These are phyloP conservation scores for Rhodotorula sp. DNA, from an alignment of 1,284 basidiomycete species.

Conservation along the genomic window DNA sequence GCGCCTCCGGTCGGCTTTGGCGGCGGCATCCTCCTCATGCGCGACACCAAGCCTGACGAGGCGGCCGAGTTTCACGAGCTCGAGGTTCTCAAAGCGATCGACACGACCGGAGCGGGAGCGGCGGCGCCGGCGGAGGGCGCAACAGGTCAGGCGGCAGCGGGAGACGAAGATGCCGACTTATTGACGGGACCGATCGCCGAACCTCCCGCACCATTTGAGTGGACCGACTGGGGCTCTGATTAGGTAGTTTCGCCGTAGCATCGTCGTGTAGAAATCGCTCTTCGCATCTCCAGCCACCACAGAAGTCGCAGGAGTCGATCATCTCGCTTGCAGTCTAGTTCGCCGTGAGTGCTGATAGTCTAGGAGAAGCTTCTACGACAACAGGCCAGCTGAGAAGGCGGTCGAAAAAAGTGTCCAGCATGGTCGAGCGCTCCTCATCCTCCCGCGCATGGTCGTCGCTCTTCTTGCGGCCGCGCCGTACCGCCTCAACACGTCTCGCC, in stretches of 20 bases:
- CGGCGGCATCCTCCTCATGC: slow-evolving; percentile 77
- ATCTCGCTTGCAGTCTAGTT: neutral
- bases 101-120: slow-evolving; percentile 46
- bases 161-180: slow-evolving; percentile 58
- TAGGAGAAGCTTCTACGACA: neutral
- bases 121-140: slow-evolving; percentile 46
- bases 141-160: slow-evolving; percentile 30
- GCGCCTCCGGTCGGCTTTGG: slow-evolving; percentile 58
- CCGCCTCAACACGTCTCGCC: neutral
- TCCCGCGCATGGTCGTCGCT: neutral
- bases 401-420: neutral
- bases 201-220: slow-evolving; percentile 72
- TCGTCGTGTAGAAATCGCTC: neutral
- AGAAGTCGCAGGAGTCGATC: neutral
- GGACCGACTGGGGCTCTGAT: slow-evolving; percentile 31
- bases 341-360: neutral
- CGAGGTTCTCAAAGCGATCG: slow-evolving; percentile 52
- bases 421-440: neutral
- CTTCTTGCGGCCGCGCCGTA: neutral
- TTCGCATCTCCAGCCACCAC: neutral
- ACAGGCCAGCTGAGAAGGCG: neutral
- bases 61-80: slow-evolving; percentile 68
- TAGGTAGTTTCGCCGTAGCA: neutral
- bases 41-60: slow-evolving; percentile 66
- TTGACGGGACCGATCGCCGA: slow-evolving; percentile 65